Base-by-base conservation (phyloP, 257 asterid genomes). In the Lycium barbarum region DNA sequence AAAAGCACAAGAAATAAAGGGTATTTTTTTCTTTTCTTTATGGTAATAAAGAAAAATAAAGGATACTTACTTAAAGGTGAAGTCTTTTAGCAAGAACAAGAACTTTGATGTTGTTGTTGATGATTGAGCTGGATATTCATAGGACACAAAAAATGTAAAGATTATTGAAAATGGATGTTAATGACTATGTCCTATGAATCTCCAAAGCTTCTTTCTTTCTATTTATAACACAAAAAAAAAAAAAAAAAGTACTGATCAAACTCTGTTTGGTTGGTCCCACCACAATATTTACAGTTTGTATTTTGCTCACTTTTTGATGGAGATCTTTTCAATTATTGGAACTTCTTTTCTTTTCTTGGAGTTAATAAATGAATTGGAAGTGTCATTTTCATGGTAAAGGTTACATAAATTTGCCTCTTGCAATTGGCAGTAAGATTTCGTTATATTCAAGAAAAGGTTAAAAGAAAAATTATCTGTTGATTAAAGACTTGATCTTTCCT, bases 221-320 rank as follows among this genome's bases (percentile, higher is more conserved):
- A 72, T 72, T 45, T 43, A 72, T 72, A 71, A 71, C n/a, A 54
- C 9, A 12, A 53, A 53, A 11, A 10, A 0, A 35, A 67, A 14
- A 67, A 17, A 18, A 67, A 17, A 43, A 9, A 43, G 10, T 43
- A 45, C 38, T 10, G 79, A 70, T 72, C 80, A 43, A 43, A 43
- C 57, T 72, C 18, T 72, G 57, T 43, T 72, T 72, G 80, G 80
- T 72, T 72, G 80, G 80, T 72, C 80, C 80, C 80, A 72, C 58
- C 58, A 45, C 15, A n/a, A 72, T 43, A 72, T 43, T 40, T 72
- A 71, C 57, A 43, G 57, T 18, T 9, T 71, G 57, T 71, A 43
- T 40, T 71, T 71, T 40, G 35, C 15, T 17, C 54, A 40, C 58
- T 53, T 53, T 53, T 54, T 2, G 3, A 17, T 54, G 17, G 17